phyloP scores from a whole-genome alignment of 73 alveolate genomes.

The Paramecium primaurelia region DNA sequence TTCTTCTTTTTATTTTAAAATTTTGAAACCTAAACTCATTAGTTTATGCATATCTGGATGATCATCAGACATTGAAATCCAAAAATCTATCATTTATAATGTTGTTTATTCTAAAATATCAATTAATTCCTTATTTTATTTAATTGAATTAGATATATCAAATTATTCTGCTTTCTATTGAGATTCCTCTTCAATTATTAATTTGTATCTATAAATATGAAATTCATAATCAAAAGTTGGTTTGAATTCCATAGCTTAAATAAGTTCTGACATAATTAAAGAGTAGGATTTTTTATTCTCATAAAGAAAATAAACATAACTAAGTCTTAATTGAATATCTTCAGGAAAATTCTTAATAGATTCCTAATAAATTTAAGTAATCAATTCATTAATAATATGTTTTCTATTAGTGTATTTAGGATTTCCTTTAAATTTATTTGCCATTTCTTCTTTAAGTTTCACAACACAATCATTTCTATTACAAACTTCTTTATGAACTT shows the following conservation, averaged over 20 bases:
- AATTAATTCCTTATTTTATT: background rate
- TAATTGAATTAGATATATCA: background rate
- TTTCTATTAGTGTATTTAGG: background rate
- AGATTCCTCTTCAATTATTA: conserved; percentile 10
- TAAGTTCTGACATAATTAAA: background rate
- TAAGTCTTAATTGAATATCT: background rate
- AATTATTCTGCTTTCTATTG: background rate
- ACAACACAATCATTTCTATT: background rate
- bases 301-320: conserved; percentile 8
- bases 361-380: background rate
- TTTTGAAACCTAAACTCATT: background rate
- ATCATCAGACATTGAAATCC: conserved; percentile 26
- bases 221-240: conserved; percentile 45
- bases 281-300: background rate
- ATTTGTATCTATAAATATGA: conserved; percentile 34
- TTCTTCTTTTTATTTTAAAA: background rate
- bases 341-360: conserved; percentile 16
- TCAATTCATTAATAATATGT: background rate
- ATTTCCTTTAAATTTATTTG: background rate
- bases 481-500: conserved; percentile 32
- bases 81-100: background rate
- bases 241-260: background rate
- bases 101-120: background rate
- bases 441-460: background rate
- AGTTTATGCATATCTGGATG: conserved; percentile 25